Evolutionary conservation across 148 eudicot genomes (phyloP), one percentile per base, ranked within the genome.

Genomic region (Arctostaphylos glauca): DNA sequence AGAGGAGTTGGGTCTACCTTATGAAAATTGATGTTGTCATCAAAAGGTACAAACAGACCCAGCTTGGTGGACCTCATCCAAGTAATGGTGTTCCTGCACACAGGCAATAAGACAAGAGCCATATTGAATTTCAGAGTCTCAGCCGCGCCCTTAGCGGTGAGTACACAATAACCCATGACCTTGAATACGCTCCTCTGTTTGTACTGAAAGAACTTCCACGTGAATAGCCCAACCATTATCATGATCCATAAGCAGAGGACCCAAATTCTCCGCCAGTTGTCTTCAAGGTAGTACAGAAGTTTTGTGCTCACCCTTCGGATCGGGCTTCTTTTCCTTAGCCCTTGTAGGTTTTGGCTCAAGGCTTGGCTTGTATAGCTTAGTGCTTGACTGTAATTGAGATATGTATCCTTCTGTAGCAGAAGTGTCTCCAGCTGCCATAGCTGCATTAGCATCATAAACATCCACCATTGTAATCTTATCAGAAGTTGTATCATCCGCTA

Each of bases 401-500:
- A 97, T 1, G 98, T 94, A 86, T 97, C 97, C 80, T 94, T 97
- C 84, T 97, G 97, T 71, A 97, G 78, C 77, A 97, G 84, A 75
- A 97, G 95, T 83, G 98, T 93, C 88, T 97, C 99, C 91, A 97
- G 88, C 86, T 97, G 99, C 99, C 99, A 94, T 74, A 97, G 81
- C 99, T 97, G 98, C 85, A 88, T 74, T 9, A 88, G 71, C 9
- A 84, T 71, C 84, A 82, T 79, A 49, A 70, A 56, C 47, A 74
- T 47, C 66, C 73, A 67, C 79, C 58, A 74, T 64, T 31, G 19
- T 44, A 78, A 59, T 38, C 81, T 16, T 53, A 58, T 74, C 19
- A 78, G 62, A 64, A 86, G 66, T 77, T 81, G 78, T 47, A 82
- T 72, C 88, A 84, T 75, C 66, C 49, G 54, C 70, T 76, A 79